A percentile compares a stretch with the other conserved stretches of the same genome.
Evolutionary conservation across 495 filamentous ascomycete genomes (phyloP).

Genomic region (Hypoxylon intermedium): DNA sequence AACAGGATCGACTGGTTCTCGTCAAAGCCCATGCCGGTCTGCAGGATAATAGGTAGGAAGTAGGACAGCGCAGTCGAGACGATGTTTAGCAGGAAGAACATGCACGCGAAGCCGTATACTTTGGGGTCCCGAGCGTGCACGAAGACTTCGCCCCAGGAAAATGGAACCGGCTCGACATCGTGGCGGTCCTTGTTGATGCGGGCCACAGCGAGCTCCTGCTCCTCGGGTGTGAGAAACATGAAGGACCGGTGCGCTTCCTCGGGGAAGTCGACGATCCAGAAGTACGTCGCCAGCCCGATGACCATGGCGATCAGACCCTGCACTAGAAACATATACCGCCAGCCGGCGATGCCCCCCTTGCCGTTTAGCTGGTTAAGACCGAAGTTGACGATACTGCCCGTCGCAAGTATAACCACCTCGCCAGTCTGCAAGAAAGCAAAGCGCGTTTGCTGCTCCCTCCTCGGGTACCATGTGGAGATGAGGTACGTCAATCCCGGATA

Average conservation of each 20-base stretch:
- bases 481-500: conserved; percentile 76
- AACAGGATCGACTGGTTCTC: conserved; percentile 71
- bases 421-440: conserved; percentile 77
- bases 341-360: conserved; percentile 65
- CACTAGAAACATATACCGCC: conserved; percentile 81
- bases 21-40: conserved; percentile 75
- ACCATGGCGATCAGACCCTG: conserved; percentile 69
- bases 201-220: conserved; percentile 62
- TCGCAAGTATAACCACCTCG: conserved; percentile 71
- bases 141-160: conserved; percentile 65
- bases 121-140: conserved; percentile 70
- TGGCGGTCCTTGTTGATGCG: conserved; percentile 70
- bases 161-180: conserved; percentile 68
- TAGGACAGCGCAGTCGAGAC: conserved; percentile 73
- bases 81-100: conserved; percentile 78
- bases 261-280: conserved; percentile 84
- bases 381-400: conserved; percentile 75
- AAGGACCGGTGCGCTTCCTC: conserved; percentile 69
- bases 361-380: conserved; percentile 72
- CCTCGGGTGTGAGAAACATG: conserved; percentile 65
- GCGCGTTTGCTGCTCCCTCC: conserved; percentile 74
- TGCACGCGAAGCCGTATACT: conserved; percentile 72
- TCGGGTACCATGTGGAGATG: conserved; percentile 76
- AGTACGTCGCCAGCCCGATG: conserved; percentile 72
- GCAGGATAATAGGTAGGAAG: conserved; percentile 75